phyloP scores from a whole-genome alignment of 73 alveolate genomes.

The Paramecium sexaurelia region DNA sequence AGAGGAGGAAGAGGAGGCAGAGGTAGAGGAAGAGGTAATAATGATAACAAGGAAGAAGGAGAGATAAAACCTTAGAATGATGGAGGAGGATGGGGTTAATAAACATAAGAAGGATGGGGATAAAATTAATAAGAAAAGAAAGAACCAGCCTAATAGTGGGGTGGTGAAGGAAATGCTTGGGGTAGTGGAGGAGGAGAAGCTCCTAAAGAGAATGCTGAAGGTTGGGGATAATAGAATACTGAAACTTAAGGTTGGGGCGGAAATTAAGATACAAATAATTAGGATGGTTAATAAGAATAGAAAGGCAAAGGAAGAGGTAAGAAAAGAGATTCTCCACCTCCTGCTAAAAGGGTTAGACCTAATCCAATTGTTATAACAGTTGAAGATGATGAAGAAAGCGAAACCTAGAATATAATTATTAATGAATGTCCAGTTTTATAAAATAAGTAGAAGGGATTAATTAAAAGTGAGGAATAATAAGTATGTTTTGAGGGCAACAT shows the following conservation, averaged over 20 bases:
- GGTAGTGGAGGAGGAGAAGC: neutral
- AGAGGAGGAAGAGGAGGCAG: constrained; percentile 25
- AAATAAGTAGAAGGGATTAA: neutral
- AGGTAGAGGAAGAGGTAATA: neutral
- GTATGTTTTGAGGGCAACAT: neutral
- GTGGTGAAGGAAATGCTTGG: neutral
- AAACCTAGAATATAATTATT: neutral
- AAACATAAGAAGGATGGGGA: neutral
- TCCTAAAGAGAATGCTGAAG: neutral
- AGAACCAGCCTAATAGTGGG: neutral
- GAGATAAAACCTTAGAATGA: neutral
- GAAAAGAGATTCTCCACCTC: constrained; percentile 15
- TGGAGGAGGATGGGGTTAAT: constrained; percentile 23
- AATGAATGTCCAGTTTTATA: neutral
- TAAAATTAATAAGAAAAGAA: neutral
- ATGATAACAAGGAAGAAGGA: neutral
- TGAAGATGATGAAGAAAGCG: constrained; percentile 14
- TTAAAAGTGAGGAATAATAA: neutral
- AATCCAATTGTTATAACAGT: neutral
- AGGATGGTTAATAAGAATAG: neutral
- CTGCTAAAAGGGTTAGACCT: constrained; percentile 25
- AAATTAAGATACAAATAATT: neutral
- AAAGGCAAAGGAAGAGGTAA: neutral
- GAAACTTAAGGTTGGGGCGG: constrained; percentile 10
- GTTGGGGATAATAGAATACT: neutral